Evolutionary conservation across 2,329 filamentous ascomycete species (phyloP), one percentile per base, ranked within the genome.

Genomic region (Fonsecaea multimorphosa): DNA sequence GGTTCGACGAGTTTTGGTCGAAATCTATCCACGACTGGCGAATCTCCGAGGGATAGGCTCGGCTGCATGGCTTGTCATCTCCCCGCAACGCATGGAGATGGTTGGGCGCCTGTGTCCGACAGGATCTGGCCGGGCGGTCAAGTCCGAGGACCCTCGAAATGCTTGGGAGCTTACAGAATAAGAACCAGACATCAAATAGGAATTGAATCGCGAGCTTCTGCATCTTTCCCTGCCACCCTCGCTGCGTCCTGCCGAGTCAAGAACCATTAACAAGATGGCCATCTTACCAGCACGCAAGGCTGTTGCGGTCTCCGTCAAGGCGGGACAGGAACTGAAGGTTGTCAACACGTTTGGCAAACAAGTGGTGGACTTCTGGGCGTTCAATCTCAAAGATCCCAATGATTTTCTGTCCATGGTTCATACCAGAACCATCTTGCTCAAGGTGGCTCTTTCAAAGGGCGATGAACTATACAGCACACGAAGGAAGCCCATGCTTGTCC

Each of bases 311-410:
- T 52, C 73, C n/a, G 72, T 82, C 57, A 69, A 70, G 31, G 64
- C 70, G 4, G 75, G 76, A 44, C 79, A 83, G 66, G 75, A 74
- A 49, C 73, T 83, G 68, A 81, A 78, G 64, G 75, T 83, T 60
- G 78, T 76, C 70, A 83, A 83, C 72, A 82, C 81, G 0, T 72
- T 78, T 64, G 82, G 81, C 55, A 80, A 81, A 61, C 81, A 83
- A 73, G 81, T 84, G 22, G 75, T 83, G 46, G 82, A 84, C 68
- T 82, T 81, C 49, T 83, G 80, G 80, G 80, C 79, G 2, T 80
- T 83, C 65, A 78, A 80, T n/a, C 74, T 80, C n/a, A 24, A 46
- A 9, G 62, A 68, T 27, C 40, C 56, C 19, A 61, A 60, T 57
- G 54, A 63, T 59, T 71, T 69, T 58, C 65, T 79, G 46, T 79